A percentile compares a stretch with the other conserved stretches of the same genome.
Conservation (phyloP, 2,329 filamentous ascomycete species). For the Colletotrichum sublineola region DNA sequence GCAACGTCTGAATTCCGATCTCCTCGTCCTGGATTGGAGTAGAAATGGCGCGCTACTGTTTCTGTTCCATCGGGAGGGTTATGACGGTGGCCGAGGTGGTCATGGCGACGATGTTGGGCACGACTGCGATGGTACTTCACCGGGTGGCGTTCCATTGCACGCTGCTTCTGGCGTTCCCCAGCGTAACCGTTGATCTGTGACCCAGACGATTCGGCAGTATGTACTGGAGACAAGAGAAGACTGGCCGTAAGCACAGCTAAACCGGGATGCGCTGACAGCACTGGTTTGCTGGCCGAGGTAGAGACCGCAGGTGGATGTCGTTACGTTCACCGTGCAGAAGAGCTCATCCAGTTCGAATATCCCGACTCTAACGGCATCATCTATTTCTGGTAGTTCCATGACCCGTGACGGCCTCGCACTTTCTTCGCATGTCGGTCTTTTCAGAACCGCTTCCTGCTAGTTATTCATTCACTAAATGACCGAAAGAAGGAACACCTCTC, state of each 20-base stretch:
- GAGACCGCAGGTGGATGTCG: neutral
- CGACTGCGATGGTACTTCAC: neutral
- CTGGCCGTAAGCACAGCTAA: neutral
- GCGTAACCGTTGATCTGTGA: neutral
- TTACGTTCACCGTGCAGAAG: neutral
- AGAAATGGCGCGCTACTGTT: too few species aligned
- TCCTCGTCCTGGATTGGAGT: neutral
- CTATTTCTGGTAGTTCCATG: too few species aligned
- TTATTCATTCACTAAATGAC: neutral
- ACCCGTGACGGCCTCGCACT: neutral
- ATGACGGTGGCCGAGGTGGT: neutral
- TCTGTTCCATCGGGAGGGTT: neutral
- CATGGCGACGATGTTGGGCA: neutral
- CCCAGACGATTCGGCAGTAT: neutral
- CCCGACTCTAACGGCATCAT: neutral
- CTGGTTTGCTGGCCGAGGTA: neutral
- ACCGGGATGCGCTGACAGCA: neutral
- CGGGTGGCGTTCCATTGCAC: slow-evolving; percentile 12
- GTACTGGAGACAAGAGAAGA: too few species aligned
- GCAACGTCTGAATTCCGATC: neutral
- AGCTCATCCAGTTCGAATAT: neutral
- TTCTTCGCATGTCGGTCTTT: neutral
- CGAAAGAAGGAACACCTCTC: neutral
- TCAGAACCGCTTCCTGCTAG: neutral
- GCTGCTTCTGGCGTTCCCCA: neutral